Conservation (phyloP, 768 basidiomycete genomes). For the Cystobasidium onofrii region DNA sequence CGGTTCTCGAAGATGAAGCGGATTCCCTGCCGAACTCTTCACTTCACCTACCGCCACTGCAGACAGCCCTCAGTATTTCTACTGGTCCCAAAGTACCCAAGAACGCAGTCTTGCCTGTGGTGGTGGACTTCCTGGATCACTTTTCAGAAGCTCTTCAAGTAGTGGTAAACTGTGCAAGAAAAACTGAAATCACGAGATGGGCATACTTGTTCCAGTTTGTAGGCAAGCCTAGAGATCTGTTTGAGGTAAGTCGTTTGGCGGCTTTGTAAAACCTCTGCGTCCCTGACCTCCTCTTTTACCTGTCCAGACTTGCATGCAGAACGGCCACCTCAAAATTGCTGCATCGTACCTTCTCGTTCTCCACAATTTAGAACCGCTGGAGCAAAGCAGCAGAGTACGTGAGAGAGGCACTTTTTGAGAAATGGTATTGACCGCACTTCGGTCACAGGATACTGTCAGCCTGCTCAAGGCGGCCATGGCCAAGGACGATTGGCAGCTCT, state of each 20-base stretch:
- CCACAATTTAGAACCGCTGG: slow-evolving; percentile 83
- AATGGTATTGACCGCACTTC: slow-evolving; percentile 32
- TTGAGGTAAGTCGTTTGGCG: slow-evolving; percentile 67
- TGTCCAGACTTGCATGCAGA: slow-evolving; percentile 61
- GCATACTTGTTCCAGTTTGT: slow-evolving; percentile 76
- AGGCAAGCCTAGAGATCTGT: slow-evolving; percentile 78
- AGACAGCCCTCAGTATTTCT: not conserved
- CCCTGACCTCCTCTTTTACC: not conserved
- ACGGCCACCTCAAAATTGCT: slow-evolving; percentile 72
- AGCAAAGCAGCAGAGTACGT: slow-evolving; percentile 56
- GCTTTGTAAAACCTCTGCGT: too few species aligned
- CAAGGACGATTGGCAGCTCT: slow-evolving; percentile 72
- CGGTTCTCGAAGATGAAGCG: slow-evolving; percentile 78
- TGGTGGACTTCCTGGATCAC: slow-evolving; percentile 86
- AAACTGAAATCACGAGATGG: slow-evolving; percentile 91
- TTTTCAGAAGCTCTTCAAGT: slow-evolving; percentile 86
- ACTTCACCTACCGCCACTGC: not conserved
- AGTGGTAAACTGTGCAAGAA: slow-evolving; percentile 88
- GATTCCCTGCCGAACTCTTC: slow-evolving; percentile 33
- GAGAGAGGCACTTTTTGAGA: not conserved
- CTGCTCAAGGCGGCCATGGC: slow-evolving; percentile 67
- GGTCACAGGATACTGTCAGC: slow-evolving; percentile 59
- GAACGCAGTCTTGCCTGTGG: slow-evolving; percentile 54
- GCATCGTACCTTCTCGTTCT: slow-evolving; percentile 86
- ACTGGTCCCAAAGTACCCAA: slow-evolving; percentile 3